Evolutionary conservation across 2,329 filamentous ascomycete genomes (phyloP).

Genomic region (Xylariaceae sp.): DNA sequence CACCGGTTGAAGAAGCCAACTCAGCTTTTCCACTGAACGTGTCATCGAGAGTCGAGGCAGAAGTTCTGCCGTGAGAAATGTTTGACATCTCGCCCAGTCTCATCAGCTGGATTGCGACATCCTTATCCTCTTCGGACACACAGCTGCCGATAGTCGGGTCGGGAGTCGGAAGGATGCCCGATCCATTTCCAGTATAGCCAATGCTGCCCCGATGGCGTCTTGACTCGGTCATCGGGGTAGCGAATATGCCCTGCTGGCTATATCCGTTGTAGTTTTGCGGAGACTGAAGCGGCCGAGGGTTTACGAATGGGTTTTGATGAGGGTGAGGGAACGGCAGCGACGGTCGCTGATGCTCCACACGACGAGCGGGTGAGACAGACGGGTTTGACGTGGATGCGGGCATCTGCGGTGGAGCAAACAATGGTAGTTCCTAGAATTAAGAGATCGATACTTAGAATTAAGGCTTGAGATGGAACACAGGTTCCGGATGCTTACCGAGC

Average conservation of each 20-base stretch:
- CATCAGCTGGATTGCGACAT: slow-evolving; percentile 96
- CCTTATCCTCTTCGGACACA: slow-evolving; percentile 89
- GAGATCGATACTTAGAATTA: slow-evolving; percentile 30
- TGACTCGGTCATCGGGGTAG: slow-evolving; percentile 56
- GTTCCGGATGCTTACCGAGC: slow-evolving; percentile 69
- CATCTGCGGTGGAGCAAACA: slow-evolving; percentile 92
- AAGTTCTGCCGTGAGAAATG: slow-evolving; percentile 86
- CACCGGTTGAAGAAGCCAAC: slow-evolving; percentile 75
- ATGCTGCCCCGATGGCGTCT: slow-evolving; percentile 63
- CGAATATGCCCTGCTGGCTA: slow-evolving; percentile 53
- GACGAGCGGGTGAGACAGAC: slow-evolving; percentile 88
- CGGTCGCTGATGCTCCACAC: slow-evolving; percentile 65
- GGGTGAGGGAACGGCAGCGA: slow-evolving; percentile 70
- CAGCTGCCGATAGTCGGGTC: slow-evolving; percentile 96
- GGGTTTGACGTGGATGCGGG: slow-evolving; percentile 92
- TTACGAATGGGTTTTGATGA: slow-evolving; percentile 73
- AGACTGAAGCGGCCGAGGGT: slow-evolving; percentile 72
- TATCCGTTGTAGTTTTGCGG: slow-evolving; percentile 68
- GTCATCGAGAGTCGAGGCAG: slow-evolving; percentile 88
- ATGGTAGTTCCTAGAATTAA: slow-evolving; percentile 72
- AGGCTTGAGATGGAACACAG: slow-evolving; percentile 3
- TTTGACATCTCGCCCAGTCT: slow-evolving; percentile 90
- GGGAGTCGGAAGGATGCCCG: slow-evolving; percentile 77
- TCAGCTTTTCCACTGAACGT: slow-evolving; percentile 88
- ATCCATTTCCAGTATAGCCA: slow-evolving; percentile 44